A percentile compares a stretch with the other conserved stretches of the same genome.
These are phyloP conservation scores for Colletotrichum incanum DNA, from an alignment of 2,329 filamentous ascomycete genomes.

Conservation along the genomic window DNA sequence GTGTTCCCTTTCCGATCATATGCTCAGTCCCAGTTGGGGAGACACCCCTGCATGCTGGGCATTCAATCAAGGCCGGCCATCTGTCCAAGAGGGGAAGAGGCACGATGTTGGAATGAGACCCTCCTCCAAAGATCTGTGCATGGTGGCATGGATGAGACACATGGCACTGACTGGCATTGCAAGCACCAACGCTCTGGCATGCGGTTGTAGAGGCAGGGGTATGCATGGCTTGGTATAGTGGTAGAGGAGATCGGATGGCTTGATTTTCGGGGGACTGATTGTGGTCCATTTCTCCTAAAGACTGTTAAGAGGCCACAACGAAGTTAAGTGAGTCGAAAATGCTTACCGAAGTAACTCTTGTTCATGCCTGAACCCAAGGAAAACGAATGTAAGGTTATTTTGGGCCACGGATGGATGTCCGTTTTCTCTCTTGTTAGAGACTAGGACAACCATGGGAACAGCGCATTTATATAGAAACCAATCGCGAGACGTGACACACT, in stretches of 20 bases:
- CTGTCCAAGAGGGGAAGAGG: conserved; percentile 33
- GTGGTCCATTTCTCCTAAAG: conserved; percentile 19
- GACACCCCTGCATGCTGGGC: conserved; percentile 36
- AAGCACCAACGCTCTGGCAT: not conserved
- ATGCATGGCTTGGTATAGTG: conserved; percentile 27
- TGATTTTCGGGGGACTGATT: conserved; percentile 18
- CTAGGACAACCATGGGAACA: not conserved
- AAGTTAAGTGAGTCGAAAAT: no score
- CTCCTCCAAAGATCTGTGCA: not conserved
- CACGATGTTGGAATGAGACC: conserved; percentile 30
- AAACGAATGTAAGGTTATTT: not conserved
- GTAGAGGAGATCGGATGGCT: conserved; percentile 22
- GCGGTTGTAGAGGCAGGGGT: conserved; percentile 23
- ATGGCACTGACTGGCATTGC: conserved; percentile 11
- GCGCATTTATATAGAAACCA: conserved; percentile 13
- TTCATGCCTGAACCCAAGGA: conserved; percentile 1
- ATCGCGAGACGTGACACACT: not conserved
- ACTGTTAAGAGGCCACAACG: not conserved
- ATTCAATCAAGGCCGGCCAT: conserved; percentile 38
- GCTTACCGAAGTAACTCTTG: conserved; percentile 10
- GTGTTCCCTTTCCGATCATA: conserved; percentile 38
- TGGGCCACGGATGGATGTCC: not conserved
- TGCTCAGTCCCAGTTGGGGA: conserved; percentile 28
- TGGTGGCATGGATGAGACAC: conserved; percentile 6
- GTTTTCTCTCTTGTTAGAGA: not conserved